These are phyloP conservation scores for Silene uniflora DNA, from an alignment of 148 eudicot genomes.

Conservation along the genomic window DNA sequence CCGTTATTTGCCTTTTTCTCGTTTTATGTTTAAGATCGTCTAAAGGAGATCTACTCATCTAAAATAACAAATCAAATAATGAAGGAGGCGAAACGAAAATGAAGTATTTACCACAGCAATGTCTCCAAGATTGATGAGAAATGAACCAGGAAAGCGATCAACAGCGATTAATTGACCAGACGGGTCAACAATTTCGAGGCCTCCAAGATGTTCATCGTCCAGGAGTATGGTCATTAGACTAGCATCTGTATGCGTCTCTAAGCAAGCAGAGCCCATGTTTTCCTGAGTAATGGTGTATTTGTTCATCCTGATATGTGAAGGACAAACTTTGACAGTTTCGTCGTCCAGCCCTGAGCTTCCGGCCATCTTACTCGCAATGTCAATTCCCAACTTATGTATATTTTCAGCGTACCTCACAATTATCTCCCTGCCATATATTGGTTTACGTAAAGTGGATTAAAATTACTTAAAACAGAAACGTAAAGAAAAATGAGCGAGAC, in stretches of 20 bases:
- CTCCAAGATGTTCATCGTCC: slow-evolving; percentile 63
- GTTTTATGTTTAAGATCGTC: too few relatives aligned
- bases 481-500: too few relatives aligned
- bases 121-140: slow-evolving; percentile 64
- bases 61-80: neutral
- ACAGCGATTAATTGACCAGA: slow-evolving; percentile 44
- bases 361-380: slow-evolving; percentile 38
- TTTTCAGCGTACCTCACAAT: slow-evolving; percentile 46
- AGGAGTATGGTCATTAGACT: slow-evolving; percentile 64
- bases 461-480: too few relatives aligned
- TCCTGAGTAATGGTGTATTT: slow-evolving; percentile 56
- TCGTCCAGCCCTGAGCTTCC: slow-evolving; percentile 37
- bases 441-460: too few relatives aligned
- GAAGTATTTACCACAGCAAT: slow-evolving; percentile 42
- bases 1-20: too few relatives aligned
- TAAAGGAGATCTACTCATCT: too few relatives aligned
- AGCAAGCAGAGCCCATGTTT: slow-evolving; percentile 41
- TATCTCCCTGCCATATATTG: slow-evolving; percentile 36
- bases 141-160: slow-evolving; percentile 54
- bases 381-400: slow-evolving; percentile 40
- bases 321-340: slow-evolving; percentile 38
- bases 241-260: slow-evolving; percentile 64
- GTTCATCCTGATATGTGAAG: slow-evolving; percentile 60
- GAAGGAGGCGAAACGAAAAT: neutral
- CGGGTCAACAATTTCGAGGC: slow-evolving; percentile 62